Base-by-base conservation (phyloP, 306 rosid species). In the Castanea sativa region DNA sequence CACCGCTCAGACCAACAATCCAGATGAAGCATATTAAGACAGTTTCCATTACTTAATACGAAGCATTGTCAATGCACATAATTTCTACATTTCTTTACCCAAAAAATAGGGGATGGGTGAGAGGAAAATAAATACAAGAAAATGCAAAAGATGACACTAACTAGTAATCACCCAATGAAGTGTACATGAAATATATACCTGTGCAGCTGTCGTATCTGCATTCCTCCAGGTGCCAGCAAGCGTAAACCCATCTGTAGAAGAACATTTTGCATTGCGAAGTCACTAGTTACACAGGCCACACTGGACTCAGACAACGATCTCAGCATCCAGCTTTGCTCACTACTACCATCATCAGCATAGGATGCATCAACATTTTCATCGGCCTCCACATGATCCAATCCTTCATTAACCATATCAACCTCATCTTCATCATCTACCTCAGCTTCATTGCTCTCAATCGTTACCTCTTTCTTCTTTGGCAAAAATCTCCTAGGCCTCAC, bases 211-310 rank as follows among this genome's bases (percentile, higher is more conserved):
- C 88, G 93, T 71, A 96, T 93, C 82, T 90, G 98, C 80, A 88
- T 64, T 82, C 99, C 99, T 67, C 97, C 98, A 30, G 98, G 99
- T 49, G 98, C 99, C 81, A 93, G 72, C 83, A 93, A 80, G 57
- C 97, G 96, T 81, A 96, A 84, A 80, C 98, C 98, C 94, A 96
- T 96, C 83, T 93, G 99, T 74, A 96, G 90, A 81, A 96, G 89
- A 77, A 91, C 98, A 83, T 96, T 96, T 85, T 96, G 99, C 98
- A 93, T 96, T 20, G 99, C 96, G 80, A 88, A 96, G 83, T 96
- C 99, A 69, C 93, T 86, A 5, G 99, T 96, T 81, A 91, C 69
- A 79, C 97, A 96, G 55, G 99, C 99, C 49, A 96, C 94, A 75
- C 86, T 93, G 15, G 97, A 90, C 82, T 96, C 99, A 16, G 97